These are phyloP conservation scores for Pleodorina starrii DNA, from an alignment of 139 green algal species.

Conservation along the genomic window DNA sequence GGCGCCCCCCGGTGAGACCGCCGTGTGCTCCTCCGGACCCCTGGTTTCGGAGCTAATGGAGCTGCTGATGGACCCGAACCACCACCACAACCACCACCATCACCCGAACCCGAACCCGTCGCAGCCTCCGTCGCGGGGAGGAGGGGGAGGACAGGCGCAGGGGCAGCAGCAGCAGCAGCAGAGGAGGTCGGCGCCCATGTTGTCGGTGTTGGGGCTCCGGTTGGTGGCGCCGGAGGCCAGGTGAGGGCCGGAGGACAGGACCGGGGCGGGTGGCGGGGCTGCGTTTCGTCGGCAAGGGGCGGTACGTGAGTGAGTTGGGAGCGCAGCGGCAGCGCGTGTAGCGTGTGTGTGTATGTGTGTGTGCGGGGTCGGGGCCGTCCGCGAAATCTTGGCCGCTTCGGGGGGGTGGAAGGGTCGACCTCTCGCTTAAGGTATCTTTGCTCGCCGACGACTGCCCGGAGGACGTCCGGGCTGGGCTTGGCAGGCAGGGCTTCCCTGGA, in stretches of 20 bases:
- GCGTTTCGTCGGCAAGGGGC: too few species aligned
- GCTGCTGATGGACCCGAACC: not conserved
- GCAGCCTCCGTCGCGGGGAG: not conserved
- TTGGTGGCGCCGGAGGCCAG: constrained; percentile 39
- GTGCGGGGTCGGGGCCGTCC: too few species aligned
- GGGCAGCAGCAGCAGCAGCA: not conserved
- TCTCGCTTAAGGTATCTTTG: too few species aligned
- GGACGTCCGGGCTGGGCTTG: too few species aligned
- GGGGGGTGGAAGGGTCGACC: too few species aligned
- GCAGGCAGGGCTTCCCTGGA: too few species aligned
- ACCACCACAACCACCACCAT: not conserved
- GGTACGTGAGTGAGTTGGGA: not conserved
- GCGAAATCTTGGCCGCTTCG: too few species aligned
- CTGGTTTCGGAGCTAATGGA: not conserved
- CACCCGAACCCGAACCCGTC: too few species aligned
- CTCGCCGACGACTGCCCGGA: too few species aligned
- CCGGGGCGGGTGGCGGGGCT: too few species aligned
- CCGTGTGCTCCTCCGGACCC: constrained; percentile 44
- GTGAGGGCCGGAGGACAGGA: too few species aligned
- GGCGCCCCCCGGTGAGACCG: constrained; percentile 51
- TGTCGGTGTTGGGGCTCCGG: constrained; percentile 9
- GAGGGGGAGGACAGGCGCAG: not conserved
- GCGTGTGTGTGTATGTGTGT: not conserved
- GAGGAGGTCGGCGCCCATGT: not conserved
- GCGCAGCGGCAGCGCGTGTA: not conserved